Base-by-base conservation (phyloP, 1,139 yeast genomes). In the Suhomyces taliae region DNA sequence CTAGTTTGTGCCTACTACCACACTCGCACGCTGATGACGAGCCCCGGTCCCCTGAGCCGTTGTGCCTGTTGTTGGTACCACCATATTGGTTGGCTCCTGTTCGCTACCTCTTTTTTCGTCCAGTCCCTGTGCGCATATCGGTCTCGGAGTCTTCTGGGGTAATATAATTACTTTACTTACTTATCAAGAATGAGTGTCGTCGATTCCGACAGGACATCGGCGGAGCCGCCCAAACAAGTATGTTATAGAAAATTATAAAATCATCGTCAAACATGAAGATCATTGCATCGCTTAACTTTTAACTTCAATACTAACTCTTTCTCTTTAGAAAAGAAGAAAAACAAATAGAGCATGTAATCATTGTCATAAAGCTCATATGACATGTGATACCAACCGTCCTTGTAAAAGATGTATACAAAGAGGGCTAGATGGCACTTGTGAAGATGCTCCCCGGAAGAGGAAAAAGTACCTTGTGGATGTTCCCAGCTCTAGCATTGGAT, bases 381-480 rank as follows among this genome's bases (percentile, higher is more conserved):
- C 97, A 0, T 90, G 97, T 63, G 96, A 89, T 56, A 77, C 83
- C 26, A 61, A 68, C 19, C 61, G 99, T 43, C 99, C 99, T 0
- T 93, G 99, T 59, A 77, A 77, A 46, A 67, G 97, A 44, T 93
- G 99, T 65, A 65, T 85, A 7, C 76, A 74, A 39, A 73, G 90
- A 55, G 93, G 93, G 0, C 69, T 90, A 29, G 81, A 76, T 4
- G 77, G 70, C n/a, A 74, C 88, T 0, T 91, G 99, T 67, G 82
- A 83, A 41, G 97, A 91, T 69, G 97, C 97, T 6, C 95, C 95
- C 1, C 70, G 98, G 43, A 91, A 91, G 67, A 75, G 81, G 55
- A 89, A 90, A 63, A 91, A 91, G 62, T 91, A 91, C 57, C 66
- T 91, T 44, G 74, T 76, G 32, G 90, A 82, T 53, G 77, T 79